Evolutionary conservation across 164 flowering plant genomes (phyloP).

Genomic region (Nymphaea thermarum): DNA sequence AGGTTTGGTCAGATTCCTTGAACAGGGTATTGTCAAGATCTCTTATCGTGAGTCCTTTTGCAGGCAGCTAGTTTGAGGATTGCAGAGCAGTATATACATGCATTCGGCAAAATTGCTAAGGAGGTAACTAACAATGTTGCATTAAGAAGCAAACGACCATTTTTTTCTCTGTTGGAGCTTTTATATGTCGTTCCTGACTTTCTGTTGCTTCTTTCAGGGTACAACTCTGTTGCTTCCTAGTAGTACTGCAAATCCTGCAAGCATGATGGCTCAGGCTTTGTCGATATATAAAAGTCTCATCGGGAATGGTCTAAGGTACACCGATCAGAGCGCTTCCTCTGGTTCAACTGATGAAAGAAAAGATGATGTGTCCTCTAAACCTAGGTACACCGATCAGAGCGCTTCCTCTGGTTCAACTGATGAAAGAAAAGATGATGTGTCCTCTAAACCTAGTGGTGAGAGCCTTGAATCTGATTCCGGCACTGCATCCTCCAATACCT

Average conservation of each 20-base stretch:
- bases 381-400: not conserved
- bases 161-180: not conserved
- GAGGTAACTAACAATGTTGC: slow-evolving; percentile 29
- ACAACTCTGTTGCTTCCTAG: slow-evolving; percentile 81
- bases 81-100: slow-evolving; percentile 77
- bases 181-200: not conserved
- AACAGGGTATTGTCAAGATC: no score
- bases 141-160: not conserved
- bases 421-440: slow-evolving; percentile 1
- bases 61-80: slow-evolving; percentile 88
- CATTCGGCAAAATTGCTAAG: slow-evolving; percentile 75
- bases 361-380: slow-evolving; percentile 4
- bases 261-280: slow-evolving; percentile 57
- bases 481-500: not conserved
- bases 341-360: not conserved
- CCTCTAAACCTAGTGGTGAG: slow-evolving; percentile 8
- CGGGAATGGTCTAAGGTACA: slow-evolving; percentile 7
- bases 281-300: slow-evolving; percentile 52
- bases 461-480: not conserved
- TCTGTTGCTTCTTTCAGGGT: slow-evolving; percentile 23
- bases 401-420: slow-evolving; percentile 2
- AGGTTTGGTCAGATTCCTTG: no score
- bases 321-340: slow-evolving; percentile 3
- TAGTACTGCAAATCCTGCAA: slow-evolving; percentile 38
- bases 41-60: slow-evolving; percentile 1